Conservation (phyloP, 2,329 filamentous ascomycete species). For the Fusarium euwallaceae region DNA sequence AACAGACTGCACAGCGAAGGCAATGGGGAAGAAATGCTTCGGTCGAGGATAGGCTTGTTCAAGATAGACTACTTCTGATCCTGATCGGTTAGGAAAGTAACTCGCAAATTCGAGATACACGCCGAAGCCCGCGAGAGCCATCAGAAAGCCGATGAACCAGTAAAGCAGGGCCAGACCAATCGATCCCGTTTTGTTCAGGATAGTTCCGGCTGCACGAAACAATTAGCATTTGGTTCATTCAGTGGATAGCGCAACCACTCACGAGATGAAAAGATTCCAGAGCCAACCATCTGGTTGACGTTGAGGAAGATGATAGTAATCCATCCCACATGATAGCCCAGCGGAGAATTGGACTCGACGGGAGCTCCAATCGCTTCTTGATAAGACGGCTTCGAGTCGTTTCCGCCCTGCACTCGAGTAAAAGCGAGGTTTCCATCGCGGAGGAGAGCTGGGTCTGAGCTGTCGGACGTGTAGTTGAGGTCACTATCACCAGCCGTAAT, state of each 20-base stretch:
- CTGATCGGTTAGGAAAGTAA: slow-evolving; percentile 76
- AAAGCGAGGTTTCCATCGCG: slow-evolving; percentile 40
- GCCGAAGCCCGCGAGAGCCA: slow-evolving; percentile 66
- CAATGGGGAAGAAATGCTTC: slow-evolving; percentile 72
- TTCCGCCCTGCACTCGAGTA: slow-evolving; percentile 55
- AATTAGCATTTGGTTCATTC: background rate
- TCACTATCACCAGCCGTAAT: slow-evolving; percentile 19
- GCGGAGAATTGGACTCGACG: slow-evolving; percentile 68
- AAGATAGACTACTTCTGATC: slow-evolving; percentile 75
- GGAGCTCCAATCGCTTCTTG: slow-evolving; percentile 74
- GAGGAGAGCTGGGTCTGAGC: slow-evolving; percentile 29
- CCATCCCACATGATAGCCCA: slow-evolving; percentile 70
- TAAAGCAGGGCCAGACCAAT: slow-evolving; percentile 73
- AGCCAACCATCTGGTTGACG: slow-evolving; percentile 73
- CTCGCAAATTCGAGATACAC: slow-evolving; percentile 74
- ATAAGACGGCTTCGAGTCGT: slow-evolving; percentile 64
- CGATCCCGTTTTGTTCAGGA: slow-evolving; percentile 72
- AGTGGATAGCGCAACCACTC: slow-evolving; percentile 43
- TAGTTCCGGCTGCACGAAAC: slow-evolving; percentile 47
- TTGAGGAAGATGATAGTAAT: slow-evolving; percentile 72
- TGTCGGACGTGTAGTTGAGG: slow-evolving; percentile 55
- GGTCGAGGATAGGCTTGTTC: slow-evolving; percentile 77
- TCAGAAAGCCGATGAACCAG: slow-evolving; percentile 73
- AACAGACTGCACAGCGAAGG: slow-evolving; percentile 74
- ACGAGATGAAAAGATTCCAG: slow-evolving; percentile 76